phyloP scores from a whole-genome alignment of 2,329 filamentous ascomycete genomes.

The Cercospora sojina region DNA sequence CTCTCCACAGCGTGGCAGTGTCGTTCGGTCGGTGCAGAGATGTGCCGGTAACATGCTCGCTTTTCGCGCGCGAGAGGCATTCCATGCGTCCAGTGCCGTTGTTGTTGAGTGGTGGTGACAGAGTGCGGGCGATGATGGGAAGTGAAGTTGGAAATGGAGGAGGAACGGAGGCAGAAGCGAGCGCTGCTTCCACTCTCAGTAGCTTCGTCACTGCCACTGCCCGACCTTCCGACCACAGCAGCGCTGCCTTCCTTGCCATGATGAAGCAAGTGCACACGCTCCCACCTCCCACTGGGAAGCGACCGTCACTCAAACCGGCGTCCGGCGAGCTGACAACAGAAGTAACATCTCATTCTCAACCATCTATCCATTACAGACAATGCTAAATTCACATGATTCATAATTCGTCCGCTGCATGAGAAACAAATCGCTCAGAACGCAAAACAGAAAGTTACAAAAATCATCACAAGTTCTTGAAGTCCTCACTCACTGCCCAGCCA shows the following conservation, averaged over 20 bases:
- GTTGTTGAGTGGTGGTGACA: neutral
- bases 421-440: neutral
- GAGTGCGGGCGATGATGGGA: neutral
- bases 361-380: neutral
- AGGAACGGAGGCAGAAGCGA: neutral
- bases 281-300: neutral
- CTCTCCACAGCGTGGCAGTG: neutral
- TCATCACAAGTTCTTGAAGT: neutral
- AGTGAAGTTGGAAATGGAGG: neutral
- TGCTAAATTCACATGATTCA: neutral
- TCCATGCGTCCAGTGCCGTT: neutral
- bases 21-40: neutral
- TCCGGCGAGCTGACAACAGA: neutral
- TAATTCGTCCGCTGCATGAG: neutral
- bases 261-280: neutral
- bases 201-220: neutral
- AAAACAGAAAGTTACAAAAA: neutral
- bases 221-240: neutral
- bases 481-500: conserved; percentile 1
- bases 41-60: neutral
- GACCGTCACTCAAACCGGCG: neutral
- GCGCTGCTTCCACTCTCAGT: neutral
- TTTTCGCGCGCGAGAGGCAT: no score
- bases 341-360: neutral
- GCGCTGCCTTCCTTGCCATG: neutral